Percentiles rank a stretch among this genome's conserved stretches.
phyloP scores from a whole-genome alignment of 305 asterid species.

The Fraxinus greggii region DNA sequence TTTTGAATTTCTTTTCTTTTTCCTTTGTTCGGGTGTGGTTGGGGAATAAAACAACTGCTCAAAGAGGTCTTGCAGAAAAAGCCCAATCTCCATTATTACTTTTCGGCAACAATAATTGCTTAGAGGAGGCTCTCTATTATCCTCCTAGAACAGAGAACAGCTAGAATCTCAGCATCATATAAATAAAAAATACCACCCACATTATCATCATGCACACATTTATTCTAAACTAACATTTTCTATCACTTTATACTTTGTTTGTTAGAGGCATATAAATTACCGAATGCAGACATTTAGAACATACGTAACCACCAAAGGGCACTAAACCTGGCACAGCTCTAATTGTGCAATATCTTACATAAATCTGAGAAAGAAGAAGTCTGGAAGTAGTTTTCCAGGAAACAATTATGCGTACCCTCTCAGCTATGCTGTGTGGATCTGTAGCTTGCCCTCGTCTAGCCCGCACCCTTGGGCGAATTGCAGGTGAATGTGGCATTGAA shows the following conservation, averaged over 20 bases:
- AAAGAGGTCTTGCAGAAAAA: neutral
- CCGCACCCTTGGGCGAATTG: constrained; percentile 80
- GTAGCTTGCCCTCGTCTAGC: constrained; percentile 98
- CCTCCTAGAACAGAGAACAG: neutral
- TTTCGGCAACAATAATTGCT: neutral
- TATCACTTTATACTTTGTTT: neutral
- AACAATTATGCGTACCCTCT: constrained; percentile 55
- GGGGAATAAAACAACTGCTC: neutral
- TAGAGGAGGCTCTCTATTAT: neutral
- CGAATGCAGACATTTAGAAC: constrained; percentile 1
- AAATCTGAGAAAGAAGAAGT: neutral
- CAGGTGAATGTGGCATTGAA: constrained; percentile 69
- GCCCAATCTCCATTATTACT: neutral
- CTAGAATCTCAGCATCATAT: neutral
- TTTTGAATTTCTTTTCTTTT: neutral
- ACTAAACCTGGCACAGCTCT: neutral
- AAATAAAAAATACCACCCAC: neutral
- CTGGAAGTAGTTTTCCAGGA: constrained; percentile 2
- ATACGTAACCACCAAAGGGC: neutral
- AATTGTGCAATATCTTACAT: neutral
- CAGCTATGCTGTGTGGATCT: constrained; percentile 97
- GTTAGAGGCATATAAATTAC: neutral
- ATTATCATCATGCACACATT: neutral
- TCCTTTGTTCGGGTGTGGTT: neutral
- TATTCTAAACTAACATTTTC: constrained; percentile 6